Base-by-base conservation (phyloP, 208 protist species). In the Acanthamoeba sp. region DNA sequence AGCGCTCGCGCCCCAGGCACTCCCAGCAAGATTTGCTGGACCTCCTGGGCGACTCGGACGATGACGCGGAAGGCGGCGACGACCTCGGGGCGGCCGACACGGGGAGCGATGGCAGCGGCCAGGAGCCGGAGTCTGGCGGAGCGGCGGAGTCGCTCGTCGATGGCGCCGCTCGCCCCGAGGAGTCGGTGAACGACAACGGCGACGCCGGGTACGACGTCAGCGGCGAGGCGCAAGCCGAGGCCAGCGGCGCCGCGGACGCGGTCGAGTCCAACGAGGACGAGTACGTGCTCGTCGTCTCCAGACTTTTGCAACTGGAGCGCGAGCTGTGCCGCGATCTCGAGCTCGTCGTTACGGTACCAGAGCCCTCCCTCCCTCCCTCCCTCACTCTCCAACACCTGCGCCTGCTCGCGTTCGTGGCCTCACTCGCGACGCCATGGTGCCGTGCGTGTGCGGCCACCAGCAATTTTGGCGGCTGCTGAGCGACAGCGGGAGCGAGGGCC, bases 11-110 rank as follows among this genome's bases (percentile, higher is more conserved):
- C 38, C 38, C 34, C 24, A 78, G 22, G 32, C 36, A 42, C 20
- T 78, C 69, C 69, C 29, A 42, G 69, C 69, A 78, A 78, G 69
- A 78, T 78, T 78, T 78, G 69, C 69, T 78, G 29, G 69, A 78
- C 38, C 38, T 78, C 16, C 36, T 78, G 36, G 69, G 38, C 38
- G 69, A 78, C 38, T 45, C 32, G 1, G 69, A 78, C 69, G 69
- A 78, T 78, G 24, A 78, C 2, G 32, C 18, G 9, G 29, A 29
- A 2, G 66, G 36, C 14, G 69, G 1, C 6, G 38, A 40, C 36
- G 2, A 42, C 36, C 5, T 9, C 29, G 16, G 14, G 27, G 64
- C 12, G 34, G 64, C 9, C 14, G 59, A 66, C 4, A 3, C 4
- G 5, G 59, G n/a, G n/a, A 6, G n/a, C 14, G 59, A 16, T 7